Conservation (phyloP, 2,329 filamentous ascomycete species). For the Phyllosticta citriasiana region DNA sequence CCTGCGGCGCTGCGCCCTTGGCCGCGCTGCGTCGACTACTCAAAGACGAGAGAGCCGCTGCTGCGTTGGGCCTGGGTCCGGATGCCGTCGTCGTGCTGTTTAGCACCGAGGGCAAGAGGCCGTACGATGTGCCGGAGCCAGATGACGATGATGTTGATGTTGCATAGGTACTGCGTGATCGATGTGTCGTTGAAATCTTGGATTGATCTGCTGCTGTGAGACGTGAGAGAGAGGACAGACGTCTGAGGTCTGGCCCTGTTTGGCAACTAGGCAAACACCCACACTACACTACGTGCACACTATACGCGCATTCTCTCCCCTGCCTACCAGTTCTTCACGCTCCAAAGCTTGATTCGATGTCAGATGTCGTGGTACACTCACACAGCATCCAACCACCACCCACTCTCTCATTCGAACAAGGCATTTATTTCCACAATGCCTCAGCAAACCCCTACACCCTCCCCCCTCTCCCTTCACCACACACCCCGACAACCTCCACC, state of each 20-base stretch:
- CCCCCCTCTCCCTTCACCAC: too few relatives aligned
- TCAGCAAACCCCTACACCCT: too few relatives aligned
- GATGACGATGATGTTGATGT: neutral
- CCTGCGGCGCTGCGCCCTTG: conserved; percentile 52
- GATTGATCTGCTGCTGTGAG: neutral
- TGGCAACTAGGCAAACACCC: neutral
- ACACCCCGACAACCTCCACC: too few relatives aligned
- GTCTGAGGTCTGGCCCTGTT: neutral
- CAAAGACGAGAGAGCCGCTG: conserved; percentile 20
- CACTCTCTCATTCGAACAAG: too few relatives aligned
- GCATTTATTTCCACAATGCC: too few relatives aligned
- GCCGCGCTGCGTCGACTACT: conserved; percentile 46
- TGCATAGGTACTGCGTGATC: neutral
- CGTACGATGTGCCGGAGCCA: conserved; percentile 31
- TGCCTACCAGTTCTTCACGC: too few relatives aligned
- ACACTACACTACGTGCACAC: neutral
- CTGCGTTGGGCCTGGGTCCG: conserved; percentile 28
- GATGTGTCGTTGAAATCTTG: neutral
- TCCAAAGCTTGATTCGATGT: too few relatives aligned
- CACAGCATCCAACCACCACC: too few relatives aligned
- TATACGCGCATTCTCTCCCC: too few relatives aligned
- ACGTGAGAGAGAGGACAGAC: neutral
- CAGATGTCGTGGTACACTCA: too few relatives aligned
- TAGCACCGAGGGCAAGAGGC: conserved; percentile 53
- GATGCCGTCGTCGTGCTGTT: conserved; percentile 55